phyloP scores from a whole-genome alignment of 2,329 filamentous ascomycete genomes.

The Xenoacremonium recifei region DNA sequence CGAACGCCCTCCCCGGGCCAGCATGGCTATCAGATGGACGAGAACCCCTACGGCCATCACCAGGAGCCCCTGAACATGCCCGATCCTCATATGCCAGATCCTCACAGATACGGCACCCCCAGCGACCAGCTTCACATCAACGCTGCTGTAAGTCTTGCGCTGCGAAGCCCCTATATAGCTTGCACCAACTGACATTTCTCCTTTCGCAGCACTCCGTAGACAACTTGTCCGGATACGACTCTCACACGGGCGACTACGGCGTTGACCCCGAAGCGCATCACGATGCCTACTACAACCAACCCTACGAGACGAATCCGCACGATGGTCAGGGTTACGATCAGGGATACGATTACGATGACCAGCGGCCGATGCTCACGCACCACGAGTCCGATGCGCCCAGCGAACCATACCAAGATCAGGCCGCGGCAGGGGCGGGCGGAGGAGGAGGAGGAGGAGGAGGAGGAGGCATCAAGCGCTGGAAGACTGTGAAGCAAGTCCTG shows the following conservation, averaged over 20 bases:
- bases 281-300: slow-evolving; percentile 80
- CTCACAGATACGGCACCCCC: slow-evolving; percentile 51
- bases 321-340: slow-evolving; percentile 60
- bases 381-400: slow-evolving; percentile 47
- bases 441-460: too few relatives aligned
- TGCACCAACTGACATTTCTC: slow-evolving; percentile 4
- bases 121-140: slow-evolving; percentile 80
- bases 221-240: slow-evolving; percentile 47
- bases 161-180: slow-evolving; percentile 7
- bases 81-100: slow-evolving; percentile 8
- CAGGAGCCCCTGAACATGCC: slow-evolving; percentile 30
- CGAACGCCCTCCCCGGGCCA: slow-evolving; percentile 74
- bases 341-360: slow-evolving; percentile 70
- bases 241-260: slow-evolving; percentile 64
- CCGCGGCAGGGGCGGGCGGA: too few relatives aligned
- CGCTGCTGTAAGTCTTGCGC: slow-evolving; percentile 65
- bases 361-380: slow-evolving; percentile 72
- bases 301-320: slow-evolving; percentile 69
- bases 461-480: slow-evolving; percentile 76
- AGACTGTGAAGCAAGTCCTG: slow-evolving; percentile 98
- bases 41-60: slow-evolving; percentile 63
- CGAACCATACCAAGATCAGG: slow-evolving; percentile 48
- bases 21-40: slow-evolving; percentile 78
- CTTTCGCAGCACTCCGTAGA: slow-evolving; percentile 49
- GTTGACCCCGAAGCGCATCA: slow-evolving; percentile 83